These are phyloP conservation scores for Limnanthes douglasii DNA, from an alignment of 345 rosid genomes.

Conservation along the genomic window DNA sequence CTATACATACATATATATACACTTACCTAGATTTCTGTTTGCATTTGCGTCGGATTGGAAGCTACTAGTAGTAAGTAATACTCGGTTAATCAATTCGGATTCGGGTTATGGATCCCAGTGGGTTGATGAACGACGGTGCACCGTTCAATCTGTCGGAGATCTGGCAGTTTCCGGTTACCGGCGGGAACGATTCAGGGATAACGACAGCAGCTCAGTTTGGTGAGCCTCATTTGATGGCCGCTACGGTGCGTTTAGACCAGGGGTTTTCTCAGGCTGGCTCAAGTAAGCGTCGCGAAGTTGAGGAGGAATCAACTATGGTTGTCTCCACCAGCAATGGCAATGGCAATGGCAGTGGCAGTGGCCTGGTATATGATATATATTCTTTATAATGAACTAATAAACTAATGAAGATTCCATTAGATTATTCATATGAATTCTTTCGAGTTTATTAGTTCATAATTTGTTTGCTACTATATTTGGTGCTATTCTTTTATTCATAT, in stretches of 20 bases:
- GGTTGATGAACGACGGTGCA: slow-evolving; percentile 35
- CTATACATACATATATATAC: not conserved
- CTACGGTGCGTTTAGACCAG: slow-evolving; percentile 23
- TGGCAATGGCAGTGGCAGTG: no score
- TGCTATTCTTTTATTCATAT: no score
- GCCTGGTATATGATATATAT: no score
- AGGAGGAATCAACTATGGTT: slow-evolving; percentile 27
- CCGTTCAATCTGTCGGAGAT: slow-evolving; percentile 49
- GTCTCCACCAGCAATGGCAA: slow-evolving; percentile 35
- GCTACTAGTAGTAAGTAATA: not conserved
- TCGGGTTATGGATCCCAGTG: slow-evolving; percentile 78
- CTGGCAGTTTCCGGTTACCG: slow-evolving; percentile 62
- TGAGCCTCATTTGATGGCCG: slow-evolving; percentile 20
- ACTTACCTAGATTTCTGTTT: not conserved
- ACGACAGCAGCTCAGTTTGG: slow-evolving; percentile 15
- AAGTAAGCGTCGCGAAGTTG: slow-evolving; percentile 43
- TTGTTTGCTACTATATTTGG: no score
- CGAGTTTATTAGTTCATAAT: slow-evolving; percentile 24
- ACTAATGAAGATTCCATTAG: no score
- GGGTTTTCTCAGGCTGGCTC: no score
- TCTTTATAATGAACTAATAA: no score
- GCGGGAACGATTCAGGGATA: slow-evolving; percentile 20
- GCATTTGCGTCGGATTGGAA: not conserved
- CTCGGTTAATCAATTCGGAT: no score
- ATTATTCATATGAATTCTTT: no score